Base-by-base conservation (phyloP, 129 eudicot species). In the Pulicaria dysenterica region DNA sequence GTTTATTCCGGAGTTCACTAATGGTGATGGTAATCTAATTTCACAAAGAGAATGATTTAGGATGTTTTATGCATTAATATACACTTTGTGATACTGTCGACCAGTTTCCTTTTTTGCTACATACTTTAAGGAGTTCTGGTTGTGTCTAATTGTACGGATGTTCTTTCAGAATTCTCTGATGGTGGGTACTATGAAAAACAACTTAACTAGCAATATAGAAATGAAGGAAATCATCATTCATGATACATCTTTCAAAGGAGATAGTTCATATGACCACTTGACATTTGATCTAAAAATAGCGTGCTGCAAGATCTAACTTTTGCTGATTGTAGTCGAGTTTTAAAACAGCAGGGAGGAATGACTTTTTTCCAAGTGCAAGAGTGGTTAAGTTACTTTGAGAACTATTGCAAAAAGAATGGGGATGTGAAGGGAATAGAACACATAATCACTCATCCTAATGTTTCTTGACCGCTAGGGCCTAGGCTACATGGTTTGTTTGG, bases 81-180 rank as follows among this genome's bases (percentile, higher is more conserved):
- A 24, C 31, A 24, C 31, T 24, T 24, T 24, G 31, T 1, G 2
- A 24, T 24, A 24, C 31, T 24, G 31, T 24, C 31, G 31, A 24
- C 31, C 31, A 24, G 31, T 24, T 24, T 24, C 31, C 31, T 24
- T 24, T 24, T 24, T 0, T 24, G 47, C 47, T 50, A 47, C 1
- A 11, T 37, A 24, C 31, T 24, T 10, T 37, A 5, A n/a, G 60
- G 64, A 47, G 42, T 40, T 57, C 10, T 16, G 44, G 47, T 38
- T 59, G 69, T 58, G 49, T 39, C 13, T 62, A 40, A 15, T 39
- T 62, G 60, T 73, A 36, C 19, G 9, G 68, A 58, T 58, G 58
- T 58, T 72, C 7, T 56, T 69, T 1, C 16, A 40, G 64, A 56
- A 31, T 39, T 39, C 3, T 31, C 15, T 12, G 10, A 63, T 47